phyloP scores from a whole-genome alignment of 73 alveolate genomes.

The Durusdinium trenchii region DNA sequence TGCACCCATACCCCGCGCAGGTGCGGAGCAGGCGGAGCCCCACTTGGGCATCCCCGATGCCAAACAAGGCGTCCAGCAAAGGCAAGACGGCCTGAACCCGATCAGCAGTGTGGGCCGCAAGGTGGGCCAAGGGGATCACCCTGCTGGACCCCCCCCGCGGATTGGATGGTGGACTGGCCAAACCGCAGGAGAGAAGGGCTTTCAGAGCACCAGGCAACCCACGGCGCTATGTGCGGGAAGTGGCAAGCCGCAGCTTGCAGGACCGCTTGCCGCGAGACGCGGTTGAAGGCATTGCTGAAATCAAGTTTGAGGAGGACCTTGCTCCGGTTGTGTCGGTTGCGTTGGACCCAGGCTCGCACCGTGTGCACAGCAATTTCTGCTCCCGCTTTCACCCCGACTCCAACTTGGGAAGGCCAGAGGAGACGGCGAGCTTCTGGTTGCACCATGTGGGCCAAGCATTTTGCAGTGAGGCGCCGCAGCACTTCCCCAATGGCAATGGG shows the following conservation, averaged over 20 bases:
- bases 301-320: background rate
- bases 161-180: background rate
- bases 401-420: constrained; percentile 18
- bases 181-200: constrained; percentile 10
- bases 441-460: background rate
- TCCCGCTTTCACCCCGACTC: background rate
- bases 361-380: background rate
- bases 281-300: constrained; percentile 12
- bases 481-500: constrained; percentile 49
- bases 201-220: background rate
- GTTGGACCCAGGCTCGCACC: background rate
- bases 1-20: background rate
- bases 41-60: background rate
- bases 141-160: constrained; percentile 35
- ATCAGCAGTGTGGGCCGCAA: background rate
- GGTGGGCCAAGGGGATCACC: constrained; percentile 21
- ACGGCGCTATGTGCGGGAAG: background rate
- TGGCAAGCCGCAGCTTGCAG: background rate
- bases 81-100: background rate
- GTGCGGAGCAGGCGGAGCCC: constrained; percentile 23
- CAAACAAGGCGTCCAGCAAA: background rate
- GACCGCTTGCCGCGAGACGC: background rate
- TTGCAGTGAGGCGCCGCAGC: constrained; percentile 11
- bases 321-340: background rate
- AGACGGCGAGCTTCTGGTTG: background rate